These are phyloP conservation scores for Trichoderma pleuroti DNA, from an alignment of 2,329 filamentous ascomycete genomes.

Conservation along the genomic window DNA sequence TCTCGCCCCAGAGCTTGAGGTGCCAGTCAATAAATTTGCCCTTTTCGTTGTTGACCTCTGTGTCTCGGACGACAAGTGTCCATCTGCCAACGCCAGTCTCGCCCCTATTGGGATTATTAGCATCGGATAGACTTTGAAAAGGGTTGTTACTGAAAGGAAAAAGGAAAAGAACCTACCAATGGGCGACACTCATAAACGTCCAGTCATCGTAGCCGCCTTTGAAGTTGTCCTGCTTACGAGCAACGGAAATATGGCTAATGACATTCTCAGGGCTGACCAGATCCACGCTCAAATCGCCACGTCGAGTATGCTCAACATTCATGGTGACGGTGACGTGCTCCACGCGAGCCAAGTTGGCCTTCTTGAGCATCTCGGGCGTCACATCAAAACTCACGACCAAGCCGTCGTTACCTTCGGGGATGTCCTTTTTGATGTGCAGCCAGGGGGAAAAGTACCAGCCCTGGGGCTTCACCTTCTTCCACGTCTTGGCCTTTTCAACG, in stretches of 20 bases:
- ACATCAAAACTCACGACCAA: conserved; percentile 78
- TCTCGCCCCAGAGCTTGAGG: conserved; percentile 89
- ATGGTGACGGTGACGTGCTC: conserved; percentile 98
- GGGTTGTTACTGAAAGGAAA: background rate
- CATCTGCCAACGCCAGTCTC: conserved; percentile 84
- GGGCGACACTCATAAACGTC: conserved; percentile 98
- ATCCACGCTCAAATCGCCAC: conserved; percentile 91
- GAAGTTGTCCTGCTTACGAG: conserved; percentile 66
- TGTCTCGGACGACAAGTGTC: conserved; percentile 88
- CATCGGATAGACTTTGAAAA: background rate
- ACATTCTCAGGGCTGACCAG: conserved; percentile 79
- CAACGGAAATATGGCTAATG: conserved; percentile 76
- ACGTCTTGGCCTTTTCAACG: conserved; percentile 80
- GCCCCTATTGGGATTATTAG: conserved; percentile 56
- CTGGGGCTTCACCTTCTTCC: conserved; percentile 88
- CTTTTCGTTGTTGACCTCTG: conserved; percentile 67
- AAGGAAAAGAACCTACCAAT: conserved; percentile 63
- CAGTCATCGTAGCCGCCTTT: conserved; percentile 79
- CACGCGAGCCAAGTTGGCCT: conserved; percentile 78
- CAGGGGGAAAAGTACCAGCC: conserved; percentile 93
- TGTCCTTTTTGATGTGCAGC: conserved; percentile 80
- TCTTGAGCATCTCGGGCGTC: conserved; percentile 72
- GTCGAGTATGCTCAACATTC: conserved; percentile 84
- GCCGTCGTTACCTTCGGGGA: conserved; percentile 81
- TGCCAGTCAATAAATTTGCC: conserved; percentile 89